These are phyloP conservation scores for Raddia distichophylla DNA, from an alignment of 176 grass and related monocot genomes.

Conservation along the genomic window DNA sequence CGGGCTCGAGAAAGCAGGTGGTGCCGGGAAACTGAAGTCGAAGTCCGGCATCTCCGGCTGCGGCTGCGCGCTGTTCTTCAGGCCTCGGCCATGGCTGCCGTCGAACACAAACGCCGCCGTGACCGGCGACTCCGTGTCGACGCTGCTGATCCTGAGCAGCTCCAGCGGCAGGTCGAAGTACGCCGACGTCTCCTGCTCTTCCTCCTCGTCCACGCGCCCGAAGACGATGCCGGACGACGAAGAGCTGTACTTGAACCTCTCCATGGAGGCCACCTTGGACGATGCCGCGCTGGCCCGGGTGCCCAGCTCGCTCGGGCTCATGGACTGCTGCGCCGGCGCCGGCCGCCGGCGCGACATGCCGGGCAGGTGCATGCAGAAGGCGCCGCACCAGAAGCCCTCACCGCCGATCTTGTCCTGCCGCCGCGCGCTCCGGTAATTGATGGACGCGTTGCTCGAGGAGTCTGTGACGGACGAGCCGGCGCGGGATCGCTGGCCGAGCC, in stretches of 20 bases:
- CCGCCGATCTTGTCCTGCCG: constrained; percentile 46
- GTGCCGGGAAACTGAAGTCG: constrained; percentile 53
- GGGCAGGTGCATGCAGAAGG: constrained; percentile 61
- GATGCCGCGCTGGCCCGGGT: constrained; percentile 21
- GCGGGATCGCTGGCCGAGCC: constrained; percentile 23
- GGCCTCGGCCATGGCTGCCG: constrained; percentile 15
- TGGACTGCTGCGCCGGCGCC: constrained; percentile 42
- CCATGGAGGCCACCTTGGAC: constrained; percentile 60
- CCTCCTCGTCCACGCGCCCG: constrained; percentile 32
- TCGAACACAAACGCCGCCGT: constrained; percentile 62
- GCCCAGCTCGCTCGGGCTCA: constrained; percentile 40
- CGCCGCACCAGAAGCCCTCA: constrained; percentile 61
- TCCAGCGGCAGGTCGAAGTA: constrained; percentile 64
- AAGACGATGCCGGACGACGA: constrained; percentile 35
- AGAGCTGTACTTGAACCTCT: constrained; percentile 63
- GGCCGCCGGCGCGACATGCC: constrained; percentile 58
- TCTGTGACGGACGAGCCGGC: constrained; percentile 38
- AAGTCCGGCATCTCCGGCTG: constrained; percentile 38
- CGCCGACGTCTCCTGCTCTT: constrained; percentile 36
- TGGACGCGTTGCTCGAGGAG: constrained; percentile 40
- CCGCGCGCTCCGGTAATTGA: constrained; percentile 40
- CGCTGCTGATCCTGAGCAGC: constrained; percentile 51
- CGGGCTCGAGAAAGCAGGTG: constrained; percentile 33
- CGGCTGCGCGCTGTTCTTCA: constrained; percentile 34
- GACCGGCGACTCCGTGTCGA: constrained; percentile 53